These are phyloP conservation scores for Stagonosporopsis cucurbitacearum DNA, from an alignment of 2,329 filamentous ascomycete genomes.

Conservation along the genomic window DNA sequence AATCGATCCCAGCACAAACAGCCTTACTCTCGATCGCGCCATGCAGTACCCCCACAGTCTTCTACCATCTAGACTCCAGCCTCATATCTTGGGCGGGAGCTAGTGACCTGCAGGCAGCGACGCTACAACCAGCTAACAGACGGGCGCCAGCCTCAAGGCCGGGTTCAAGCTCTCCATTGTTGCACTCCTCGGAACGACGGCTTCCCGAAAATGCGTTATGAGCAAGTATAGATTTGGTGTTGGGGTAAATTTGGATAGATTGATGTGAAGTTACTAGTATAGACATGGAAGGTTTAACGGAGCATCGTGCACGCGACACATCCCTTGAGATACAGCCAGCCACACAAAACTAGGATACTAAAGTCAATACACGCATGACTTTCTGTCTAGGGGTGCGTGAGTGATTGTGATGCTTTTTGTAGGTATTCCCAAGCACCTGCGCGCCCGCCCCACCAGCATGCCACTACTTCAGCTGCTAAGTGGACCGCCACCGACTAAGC, in stretches of 20 bases:
- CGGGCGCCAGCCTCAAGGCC: constrained; percentile 8
- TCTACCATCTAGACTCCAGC: constrained; percentile 20
- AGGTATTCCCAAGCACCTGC: background rate
- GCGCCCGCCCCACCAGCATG: constrained; percentile 15
- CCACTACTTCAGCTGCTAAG: constrained; percentile 36
- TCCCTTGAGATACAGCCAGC: constrained; percentile 12
- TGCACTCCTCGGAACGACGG: background rate
- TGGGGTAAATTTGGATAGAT: background rate
- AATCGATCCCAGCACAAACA: background rate
- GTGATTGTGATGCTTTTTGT: background rate
- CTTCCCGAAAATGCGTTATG: background rate
- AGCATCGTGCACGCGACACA: constrained; percentile 2
- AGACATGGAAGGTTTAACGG: background rate
- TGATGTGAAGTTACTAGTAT: constrained; percentile 1
- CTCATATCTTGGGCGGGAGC: constrained; percentile 16
- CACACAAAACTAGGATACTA: constrained; percentile 7
- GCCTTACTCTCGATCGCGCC: background rate
- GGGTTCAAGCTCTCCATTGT: constrained; percentile 1
- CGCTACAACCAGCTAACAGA: constrained; percentile 17
- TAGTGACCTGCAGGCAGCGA: constrained; percentile 23
- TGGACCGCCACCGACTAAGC: constrained; percentile 29
- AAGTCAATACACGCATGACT: constrained; percentile 6
- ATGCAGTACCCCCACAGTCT: background rate
- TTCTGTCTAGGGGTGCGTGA: background rate
- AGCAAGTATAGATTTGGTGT: background rate